These are phyloP conservation scores for Botrytis tulipae DNA, from an alignment of 2,329 filamentous ascomycete species.

Conservation along the genomic window DNA sequence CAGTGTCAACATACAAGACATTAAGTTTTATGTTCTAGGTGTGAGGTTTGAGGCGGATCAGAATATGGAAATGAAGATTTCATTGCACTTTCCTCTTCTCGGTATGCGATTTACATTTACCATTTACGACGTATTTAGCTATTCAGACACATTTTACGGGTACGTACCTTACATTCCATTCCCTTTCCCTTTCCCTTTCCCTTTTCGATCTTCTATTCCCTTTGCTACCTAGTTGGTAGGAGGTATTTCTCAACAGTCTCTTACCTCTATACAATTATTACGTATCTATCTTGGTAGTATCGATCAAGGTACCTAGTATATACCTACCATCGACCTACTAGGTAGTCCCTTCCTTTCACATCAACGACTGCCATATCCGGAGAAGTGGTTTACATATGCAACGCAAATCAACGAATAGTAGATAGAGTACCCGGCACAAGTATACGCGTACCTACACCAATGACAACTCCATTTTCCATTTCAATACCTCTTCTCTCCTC, in stretches of 20 bases:
- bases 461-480: not conserved
- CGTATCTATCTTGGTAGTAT: no score
- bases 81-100: not conserved
- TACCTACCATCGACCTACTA: not conserved
- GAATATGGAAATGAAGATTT: not conserved
- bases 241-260: not conserved
- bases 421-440: not conserved
- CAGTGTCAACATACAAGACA: not conserved
- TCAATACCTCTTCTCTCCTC: not conserved
- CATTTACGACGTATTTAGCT: not conserved
- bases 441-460: not conserved
- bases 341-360: not conserved
- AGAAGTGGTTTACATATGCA: not conserved
- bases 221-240: not conserved
- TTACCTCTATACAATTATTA: not conserved
- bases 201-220: not conserved
- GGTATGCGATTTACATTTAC: not conserved
- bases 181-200: not conserved
- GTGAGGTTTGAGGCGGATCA: no score
- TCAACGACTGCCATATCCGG: not conserved
- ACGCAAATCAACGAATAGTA: not conserved
- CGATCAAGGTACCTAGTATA: not conserved
- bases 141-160: not conserved
- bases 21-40: not conserved
- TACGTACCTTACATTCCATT: not conserved